A percentile compares a stretch with the other conserved stretches of the same genome.
Conservation (phyloP, 2,329 filamentous ascomycete genomes). For the Thermoascus crustaceus region DNA sequence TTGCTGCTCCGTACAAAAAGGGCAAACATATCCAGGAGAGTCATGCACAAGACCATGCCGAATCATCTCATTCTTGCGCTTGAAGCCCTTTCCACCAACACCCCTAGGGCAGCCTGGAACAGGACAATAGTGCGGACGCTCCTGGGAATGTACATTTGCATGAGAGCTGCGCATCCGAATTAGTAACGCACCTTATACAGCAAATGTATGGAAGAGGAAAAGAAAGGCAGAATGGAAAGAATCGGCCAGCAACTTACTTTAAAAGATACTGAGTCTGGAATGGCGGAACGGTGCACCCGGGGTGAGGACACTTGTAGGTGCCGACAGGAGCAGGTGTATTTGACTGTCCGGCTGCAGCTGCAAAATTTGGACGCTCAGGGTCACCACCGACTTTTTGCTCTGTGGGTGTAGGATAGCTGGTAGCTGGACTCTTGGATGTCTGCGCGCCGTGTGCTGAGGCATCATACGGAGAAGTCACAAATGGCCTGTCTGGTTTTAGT, state of each 20-base stretch:
- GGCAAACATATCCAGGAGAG: constrained; percentile 90
- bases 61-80: constrained; percentile 63
- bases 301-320: constrained; percentile 46
- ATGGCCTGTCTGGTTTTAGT: constrained; percentile 18
- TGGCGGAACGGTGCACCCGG: constrained; percentile 49
- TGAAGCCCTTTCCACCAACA: constrained; percentile 59
- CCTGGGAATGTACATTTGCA: constrained; percentile 55
- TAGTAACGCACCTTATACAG: constrained; percentile 6
- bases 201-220: not conserved
- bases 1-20: constrained; percentile 87
- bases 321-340: constrained; percentile 20
- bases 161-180: constrained; percentile 33
- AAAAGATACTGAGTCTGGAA: constrained; percentile 60
- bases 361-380: constrained; percentile 16
- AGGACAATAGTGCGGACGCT: constrained; percentile 56
- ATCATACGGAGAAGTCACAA: constrained; percentile 22
- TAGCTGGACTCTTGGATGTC: constrained; percentile 26
- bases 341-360: constrained; percentile 13
- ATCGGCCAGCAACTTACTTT: constrained; percentile 53
- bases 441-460: constrained; percentile 17
- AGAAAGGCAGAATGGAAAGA: too few species aligned
- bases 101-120: constrained; percentile 49
- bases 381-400: constrained; percentile 21
- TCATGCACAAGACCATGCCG: constrained; percentile 82
- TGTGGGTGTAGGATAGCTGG: constrained; percentile 33